Conservation (phyloP, 2,329 filamentous ascomycete species). For the Aspergillus ibericus region DNA sequence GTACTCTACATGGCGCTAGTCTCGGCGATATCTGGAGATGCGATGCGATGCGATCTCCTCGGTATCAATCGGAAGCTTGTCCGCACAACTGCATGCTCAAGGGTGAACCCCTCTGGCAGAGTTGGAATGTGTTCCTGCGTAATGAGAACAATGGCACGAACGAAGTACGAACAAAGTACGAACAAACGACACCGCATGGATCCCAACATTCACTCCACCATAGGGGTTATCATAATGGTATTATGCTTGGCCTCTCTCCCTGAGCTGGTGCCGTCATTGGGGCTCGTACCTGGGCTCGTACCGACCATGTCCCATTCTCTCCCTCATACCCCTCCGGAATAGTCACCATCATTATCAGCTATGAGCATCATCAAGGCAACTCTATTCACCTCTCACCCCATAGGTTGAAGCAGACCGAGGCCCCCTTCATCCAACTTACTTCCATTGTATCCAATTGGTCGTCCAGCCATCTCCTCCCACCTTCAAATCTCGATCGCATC, state of each 20-base stretch:
- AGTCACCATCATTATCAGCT: neutral
- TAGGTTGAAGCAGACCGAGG: neutral
- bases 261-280: neutral
- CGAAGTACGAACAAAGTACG: no score
- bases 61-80: neutral
- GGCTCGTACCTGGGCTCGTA: no score
- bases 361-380: neutral
- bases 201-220: neutral
- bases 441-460: conserved; percentile 3
- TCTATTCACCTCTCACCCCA: neutral
- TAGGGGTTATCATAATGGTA: neutral
- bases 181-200: neutral
- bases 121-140: neutral
- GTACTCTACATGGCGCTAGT: neutral
- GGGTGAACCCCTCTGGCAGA: neutral
- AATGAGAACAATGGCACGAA: neutral
- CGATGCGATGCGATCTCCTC: neutral
- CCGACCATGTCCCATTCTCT: neutral
- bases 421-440: neutral
- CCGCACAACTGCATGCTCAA: neutral
- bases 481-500: neutral
- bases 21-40: conserved; percentile 1
- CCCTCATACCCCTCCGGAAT: neutral
- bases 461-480: neutral
- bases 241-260: neutral